A percentile compares a stretch with the other conserved stretches of the same genome.
These are phyloP conservation scores for Axilococcus clingmanii DNA, from an alignment of 139 green algal species.

Conservation along the genomic window DNA sequence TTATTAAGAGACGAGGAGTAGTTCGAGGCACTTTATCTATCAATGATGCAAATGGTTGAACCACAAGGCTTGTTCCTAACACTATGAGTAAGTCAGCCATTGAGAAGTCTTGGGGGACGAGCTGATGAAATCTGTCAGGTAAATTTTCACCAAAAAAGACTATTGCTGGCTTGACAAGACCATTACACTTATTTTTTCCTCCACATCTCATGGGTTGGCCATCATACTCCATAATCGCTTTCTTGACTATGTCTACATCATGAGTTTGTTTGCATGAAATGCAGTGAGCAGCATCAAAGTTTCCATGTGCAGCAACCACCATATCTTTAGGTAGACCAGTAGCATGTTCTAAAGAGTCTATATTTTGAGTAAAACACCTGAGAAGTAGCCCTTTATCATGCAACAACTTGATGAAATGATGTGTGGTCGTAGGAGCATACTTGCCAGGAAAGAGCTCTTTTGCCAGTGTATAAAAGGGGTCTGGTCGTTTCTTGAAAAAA, in stretches of 20 bases:
- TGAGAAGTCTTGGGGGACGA: slow-evolving; percentile 17
- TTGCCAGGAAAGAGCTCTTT: slow-evolving; percentile 62
- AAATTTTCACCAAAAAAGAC: slow-evolving; percentile 85
- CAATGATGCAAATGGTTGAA: slow-evolving; percentile 31
- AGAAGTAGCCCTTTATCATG: slow-evolving; percentile 75
- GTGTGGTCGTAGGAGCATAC: slow-evolving; percentile 60
- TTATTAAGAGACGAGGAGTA: slow-evolving; percentile 65
- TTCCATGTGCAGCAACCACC: slow-evolving; percentile 77
- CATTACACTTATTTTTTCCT: slow-evolving; percentile 27
- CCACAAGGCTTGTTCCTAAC: slow-evolving; percentile 57
- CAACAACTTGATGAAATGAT: slow-evolving; percentile 74
- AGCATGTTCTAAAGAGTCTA: slow-evolving; percentile 60
- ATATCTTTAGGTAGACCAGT: slow-evolving; percentile 43
- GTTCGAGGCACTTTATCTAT: slow-evolving; percentile 19
- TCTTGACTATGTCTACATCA: slow-evolving; percentile 30
- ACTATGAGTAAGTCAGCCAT: slow-evolving; percentile 74
- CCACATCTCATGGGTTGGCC: slow-evolving; percentile 21
- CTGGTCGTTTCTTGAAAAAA: slow-evolving; percentile 55
- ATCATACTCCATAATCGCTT: slow-evolving; percentile 23
- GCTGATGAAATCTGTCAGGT: slow-evolving; percentile 52
- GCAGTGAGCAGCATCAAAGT: slow-evolving; percentile 69
- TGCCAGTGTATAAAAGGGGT: slow-evolving; percentile 63
- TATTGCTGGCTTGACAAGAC: slow-evolving; percentile 78
- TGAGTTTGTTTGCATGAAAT: slow-evolving; percentile 35
- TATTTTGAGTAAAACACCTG: slow-evolving; percentile 73